Evolutionary conservation across 768 basidiomycete genomes (phyloP), one percentile per base, ranked within the genome.

Genomic region (Boletus fagicola): DNA sequence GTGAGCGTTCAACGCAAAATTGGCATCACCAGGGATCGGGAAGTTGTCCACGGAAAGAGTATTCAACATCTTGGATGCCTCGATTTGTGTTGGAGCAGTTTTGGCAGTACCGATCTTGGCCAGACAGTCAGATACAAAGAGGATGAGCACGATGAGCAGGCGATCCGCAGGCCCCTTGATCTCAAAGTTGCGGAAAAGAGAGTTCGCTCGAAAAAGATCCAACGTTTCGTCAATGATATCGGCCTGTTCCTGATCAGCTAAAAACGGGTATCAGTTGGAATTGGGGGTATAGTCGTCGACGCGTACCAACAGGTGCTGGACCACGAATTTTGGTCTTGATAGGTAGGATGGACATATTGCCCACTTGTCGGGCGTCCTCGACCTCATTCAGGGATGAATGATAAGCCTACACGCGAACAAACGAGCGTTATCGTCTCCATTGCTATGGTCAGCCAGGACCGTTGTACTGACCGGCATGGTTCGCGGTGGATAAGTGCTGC

Each of bases 171-270:
- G 92, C 18, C 94, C 95, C 72, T 98, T 96, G 83, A 99, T 98
- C 79, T 99, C 97, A 67, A 98, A 99, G 77, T 98, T 98, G 68
- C 97, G 89, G 77, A 99, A 99, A 59, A 99, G 88, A 38, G 95
- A 97, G 76, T 99, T 99, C 68, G 96, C 95, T 54, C 97, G 90
- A 77, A 99, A 99, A 58, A 98, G 85, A 76, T 96, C 92, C 46
- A 99, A 79, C 2, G 94, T 88, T 75, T 99, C 97, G 75, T 98
- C 95, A 62, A 98, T 83, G 65, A 98, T 94, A 73, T 99, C 97
- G 28, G 84, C 82, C 58, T 85, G 77, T 10, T 83, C 81, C 2
- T 85, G 80, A 71, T 96, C 92, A 54, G 88, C 95, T 95, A 69
- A 30, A 56, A 53, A 58, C 33, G 36, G 33, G 57, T 42, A 47